Evolutionary conservation across 106 monocot genomes (phyloP).

Genomic region (Acanthochlamys bracteata): DNA sequence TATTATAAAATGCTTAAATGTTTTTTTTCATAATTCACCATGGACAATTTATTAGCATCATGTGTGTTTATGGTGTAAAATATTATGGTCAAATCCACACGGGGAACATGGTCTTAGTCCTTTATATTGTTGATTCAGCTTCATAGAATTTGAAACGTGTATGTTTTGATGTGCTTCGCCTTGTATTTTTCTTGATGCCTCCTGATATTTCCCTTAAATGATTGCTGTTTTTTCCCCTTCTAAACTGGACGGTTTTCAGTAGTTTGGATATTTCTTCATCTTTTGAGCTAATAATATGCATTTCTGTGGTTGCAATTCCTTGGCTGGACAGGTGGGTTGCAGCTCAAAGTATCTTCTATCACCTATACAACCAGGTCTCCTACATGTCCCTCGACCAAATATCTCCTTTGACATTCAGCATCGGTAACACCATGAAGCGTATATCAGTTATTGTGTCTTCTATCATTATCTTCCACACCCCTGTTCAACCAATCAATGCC

Average conservation of each 20-base stretch:
- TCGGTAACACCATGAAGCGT: slow-evolving; percentile 82
- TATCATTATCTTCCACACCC: slow-evolving; percentile 73
- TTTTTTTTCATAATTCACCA: background rate
- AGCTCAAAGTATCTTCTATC: slow-evolving; percentile 80
- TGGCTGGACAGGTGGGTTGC: slow-evolving; percentile 50
- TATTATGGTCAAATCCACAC: too few species aligned
- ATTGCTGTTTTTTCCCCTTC: too few species aligned
- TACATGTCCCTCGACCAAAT: slow-evolving; percentile 84
- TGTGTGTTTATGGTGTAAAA: background rate
- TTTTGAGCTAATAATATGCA: background rate
- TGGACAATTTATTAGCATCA: background rate
- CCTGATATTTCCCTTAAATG: too few species aligned
- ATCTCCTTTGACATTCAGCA: slow-evolving; percentile 75
- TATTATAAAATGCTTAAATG: background rate
- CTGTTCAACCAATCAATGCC: slow-evolving; percentile 71
- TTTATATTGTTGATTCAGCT: too few species aligned
- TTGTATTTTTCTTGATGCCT: too few species aligned
- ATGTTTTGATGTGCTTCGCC: too few species aligned
- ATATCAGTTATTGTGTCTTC: slow-evolving; percentile 76
- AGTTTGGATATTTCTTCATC: background rate
- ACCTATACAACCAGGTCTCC: slow-evolving; percentile 79
- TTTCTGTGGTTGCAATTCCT: slow-evolving; percentile 13
- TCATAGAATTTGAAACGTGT: too few species aligned
- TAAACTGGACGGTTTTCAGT: too few species aligned
- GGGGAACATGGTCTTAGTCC: too few species aligned